Evolutionary conservation across 2,329 filamentous ascomycete species (phyloP).

Genomic region (Trichoderma koningiopsis): DNA sequence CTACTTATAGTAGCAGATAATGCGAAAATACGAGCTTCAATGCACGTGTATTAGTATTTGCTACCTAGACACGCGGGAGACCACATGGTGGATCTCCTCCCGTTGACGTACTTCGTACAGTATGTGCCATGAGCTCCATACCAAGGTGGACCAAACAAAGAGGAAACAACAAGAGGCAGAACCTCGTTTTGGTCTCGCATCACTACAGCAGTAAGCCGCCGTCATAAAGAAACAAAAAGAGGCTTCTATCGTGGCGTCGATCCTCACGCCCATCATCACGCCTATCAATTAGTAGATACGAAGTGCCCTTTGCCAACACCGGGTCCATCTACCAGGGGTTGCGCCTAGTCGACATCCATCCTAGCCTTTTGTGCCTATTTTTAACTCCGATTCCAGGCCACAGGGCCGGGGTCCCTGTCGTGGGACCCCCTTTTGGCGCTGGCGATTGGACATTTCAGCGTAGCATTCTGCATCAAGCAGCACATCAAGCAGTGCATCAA

Average conservation of each 20-base stretch:
- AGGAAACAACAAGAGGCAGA: not conserved
- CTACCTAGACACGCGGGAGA: not conserved
- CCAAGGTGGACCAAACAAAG: not conserved
- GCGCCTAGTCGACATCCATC: constrained; percentile 2
- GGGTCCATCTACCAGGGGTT: constrained; percentile 7
- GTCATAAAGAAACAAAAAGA: not conserved
- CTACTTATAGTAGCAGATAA: not conserved
- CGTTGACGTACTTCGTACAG: not conserved
- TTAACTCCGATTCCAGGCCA: constrained; percentile 5
- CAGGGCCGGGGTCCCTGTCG: not conserved
- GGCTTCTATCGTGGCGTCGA: constrained; percentile 17
- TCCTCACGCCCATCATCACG: constrained; percentile 22
- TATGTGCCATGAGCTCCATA: not conserved
- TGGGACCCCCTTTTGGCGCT: not conserved
- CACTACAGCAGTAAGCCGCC: not conserved
- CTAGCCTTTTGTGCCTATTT: constrained; percentile 25
- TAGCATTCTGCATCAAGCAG: not conserved
- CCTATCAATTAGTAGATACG: constrained; percentile 26
- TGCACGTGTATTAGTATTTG: not conserved
- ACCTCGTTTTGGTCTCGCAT: not conserved
- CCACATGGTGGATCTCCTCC: not conserved
- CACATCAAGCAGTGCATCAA: not conserved
- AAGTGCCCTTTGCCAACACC: constrained; percentile 17
- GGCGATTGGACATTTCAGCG: constrained; percentile 11
- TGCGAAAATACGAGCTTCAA: not conserved